These are phyloP conservation scores for Ceratonia siliqua DNA, from an alignment of 306 rosid genomes.

Conservation along the genomic window DNA sequence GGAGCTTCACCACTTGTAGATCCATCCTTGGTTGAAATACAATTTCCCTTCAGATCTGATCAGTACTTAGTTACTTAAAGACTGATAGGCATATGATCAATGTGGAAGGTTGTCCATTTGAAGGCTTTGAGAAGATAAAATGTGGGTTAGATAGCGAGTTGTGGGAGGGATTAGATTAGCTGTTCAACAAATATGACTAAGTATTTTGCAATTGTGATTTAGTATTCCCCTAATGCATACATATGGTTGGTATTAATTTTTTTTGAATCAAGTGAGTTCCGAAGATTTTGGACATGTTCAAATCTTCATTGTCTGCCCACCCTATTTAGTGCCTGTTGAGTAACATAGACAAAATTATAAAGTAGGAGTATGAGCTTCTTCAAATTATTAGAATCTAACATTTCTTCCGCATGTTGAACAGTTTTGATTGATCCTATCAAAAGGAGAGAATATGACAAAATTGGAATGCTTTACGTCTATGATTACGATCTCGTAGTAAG, in stretches of 20 bases:
- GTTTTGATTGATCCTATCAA: constrained; percentile 90
- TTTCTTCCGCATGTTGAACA: constrained; percentile 41
- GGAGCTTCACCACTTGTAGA: background rate
- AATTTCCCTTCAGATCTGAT: constrained; percentile 8
- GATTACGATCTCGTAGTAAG: constrained; percentile 89
- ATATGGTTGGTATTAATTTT: background rate
- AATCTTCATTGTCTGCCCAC: background rate
- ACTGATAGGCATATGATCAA: constrained; percentile 11
- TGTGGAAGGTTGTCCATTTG: constrained; percentile 2
- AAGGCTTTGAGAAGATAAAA: constrained; percentile 14
- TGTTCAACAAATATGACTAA: background rate
- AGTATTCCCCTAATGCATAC: background rate
- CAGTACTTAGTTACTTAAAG: background rate
- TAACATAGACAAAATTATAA: background rate
- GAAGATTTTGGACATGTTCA: background rate
- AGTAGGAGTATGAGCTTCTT: background rate
- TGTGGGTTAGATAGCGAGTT: background rate
- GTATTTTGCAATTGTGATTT: background rate
- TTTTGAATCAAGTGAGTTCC: background rate
- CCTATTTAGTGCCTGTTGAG: constrained; percentile 5
- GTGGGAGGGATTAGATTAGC: background rate
- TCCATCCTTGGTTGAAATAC: constrained; percentile 2
- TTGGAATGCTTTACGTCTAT: constrained; percentile 74
- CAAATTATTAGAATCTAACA: constrained; percentile 42
- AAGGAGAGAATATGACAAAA: constrained; percentile 76